phyloP scores from a whole-genome alignment of 1,139 yeast genomes.

The Suhomyces maxii region DNA sequence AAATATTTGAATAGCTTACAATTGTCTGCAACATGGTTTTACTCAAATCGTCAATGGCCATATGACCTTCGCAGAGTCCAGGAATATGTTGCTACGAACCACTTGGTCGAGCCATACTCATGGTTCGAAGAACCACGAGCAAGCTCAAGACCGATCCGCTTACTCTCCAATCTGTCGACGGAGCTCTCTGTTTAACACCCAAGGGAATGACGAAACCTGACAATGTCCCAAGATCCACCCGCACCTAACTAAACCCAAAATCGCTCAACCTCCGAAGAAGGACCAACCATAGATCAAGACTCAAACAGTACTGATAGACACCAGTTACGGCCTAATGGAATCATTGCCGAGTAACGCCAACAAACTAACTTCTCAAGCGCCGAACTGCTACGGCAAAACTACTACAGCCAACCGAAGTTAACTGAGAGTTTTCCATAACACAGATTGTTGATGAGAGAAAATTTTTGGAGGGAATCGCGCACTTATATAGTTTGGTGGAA shows the following conservation, averaged over 20 bases:
- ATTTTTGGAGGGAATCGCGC: slow-evolving; percentile 2
- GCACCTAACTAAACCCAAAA: slow-evolving; percentile 23
- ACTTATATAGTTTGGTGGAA: slow-evolving; percentile 1
- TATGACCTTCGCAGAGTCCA: slow-evolving; percentile 82
- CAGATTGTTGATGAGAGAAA: slow-evolving; percentile 44
- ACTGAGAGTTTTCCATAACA: slow-evolving; percentile 49
- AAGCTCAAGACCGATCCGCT: slow-evolving; percentile 72
- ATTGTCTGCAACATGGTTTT: slow-evolving; percentile 87
- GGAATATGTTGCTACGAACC: slow-evolving; percentile 81
- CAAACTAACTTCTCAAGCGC: slow-evolving; percentile 67
- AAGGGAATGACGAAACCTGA: slow-evolving; percentile 19
- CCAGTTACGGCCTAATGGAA: slow-evolving; percentile 22
- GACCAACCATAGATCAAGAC: slow-evolving; percentile 39
- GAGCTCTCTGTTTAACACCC: slow-evolving; percentile 73
- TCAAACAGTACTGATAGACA: slow-evolving; percentile 28
- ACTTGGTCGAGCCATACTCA: slow-evolving; percentile 53
- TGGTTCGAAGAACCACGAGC: slow-evolving; percentile 24
- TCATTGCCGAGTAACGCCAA: slow-evolving; percentile 18
- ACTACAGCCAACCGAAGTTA: slow-evolving; percentile 40
- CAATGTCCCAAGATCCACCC: slow-evolving; percentile 19
- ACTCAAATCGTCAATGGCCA: slow-evolving; percentile 85
- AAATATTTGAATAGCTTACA: background rate
- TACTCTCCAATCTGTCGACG: slow-evolving; percentile 79
- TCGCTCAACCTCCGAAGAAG: slow-evolving; percentile 61
- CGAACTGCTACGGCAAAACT: slow-evolving; percentile 56